Base-by-base conservation (phyloP, 2,329 filamentous ascomycete genomes). In the Acarospora socialis region DNA sequence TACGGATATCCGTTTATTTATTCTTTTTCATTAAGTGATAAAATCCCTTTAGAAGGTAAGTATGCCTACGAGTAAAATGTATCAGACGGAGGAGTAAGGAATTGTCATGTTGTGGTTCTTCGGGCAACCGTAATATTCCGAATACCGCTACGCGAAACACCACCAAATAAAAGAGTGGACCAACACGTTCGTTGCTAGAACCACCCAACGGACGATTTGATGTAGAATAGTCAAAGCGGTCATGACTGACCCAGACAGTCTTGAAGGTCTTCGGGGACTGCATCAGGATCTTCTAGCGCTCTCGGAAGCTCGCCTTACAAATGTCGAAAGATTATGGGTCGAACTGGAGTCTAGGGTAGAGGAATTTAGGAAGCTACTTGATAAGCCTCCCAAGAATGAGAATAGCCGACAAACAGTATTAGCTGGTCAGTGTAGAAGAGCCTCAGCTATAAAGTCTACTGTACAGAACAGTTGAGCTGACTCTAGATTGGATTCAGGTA, bases 221-320 rank as follows among this genome's bases (percentile, higher is more conserved):
- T n/a, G n/a, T n/a, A n/a, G n/a, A n/a, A n/a, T n/a, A n/a, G n/a
- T n/a, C n/a, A n/a, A n/a, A n/a, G n/a, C n/a, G n/a, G n/a, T 49
- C 43, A 87, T 90, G 82, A 73, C 77, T 54, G 76, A 79, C 50
- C 63, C 73, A 52, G 75, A 75, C 53, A 73, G 70, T 50, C 67
- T 92, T 50, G 77, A 77, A 50, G 72, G 75, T 56, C 73, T 95
- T 48, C 76, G 86, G 61, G 76, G 73, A 55, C 73, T 98, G 46
- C 81, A 92, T 56, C 73, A 80, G 54, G 84, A 93, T 59, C 73
- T 98, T 40, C 64, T 79, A 45, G 75, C 78, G 35, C 67, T 90
- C 46, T 71, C 73, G 41, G 77, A 90, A 48, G 71, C 73, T 35
- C 72, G 77, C 17, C 57, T 83, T 31, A 67, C 76, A 19, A 73